Evolutionary conservation across 2,329 filamentous ascomycete species (phyloP).

Genomic region (Venturia pyrina): DNA sequence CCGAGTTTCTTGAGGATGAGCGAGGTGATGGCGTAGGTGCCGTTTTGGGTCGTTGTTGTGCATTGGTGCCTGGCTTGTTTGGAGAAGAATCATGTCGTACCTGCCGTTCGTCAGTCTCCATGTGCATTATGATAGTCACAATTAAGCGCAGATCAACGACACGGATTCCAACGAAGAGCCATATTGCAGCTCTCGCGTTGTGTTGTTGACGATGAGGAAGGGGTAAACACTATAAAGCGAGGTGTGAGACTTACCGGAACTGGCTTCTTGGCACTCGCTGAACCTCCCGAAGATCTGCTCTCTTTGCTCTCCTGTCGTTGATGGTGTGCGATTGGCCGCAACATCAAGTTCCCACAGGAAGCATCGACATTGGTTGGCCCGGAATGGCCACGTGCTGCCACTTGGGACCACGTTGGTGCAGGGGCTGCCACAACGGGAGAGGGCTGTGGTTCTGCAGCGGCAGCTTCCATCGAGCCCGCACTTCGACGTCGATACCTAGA

Average conservation of each 20-base stretch:
- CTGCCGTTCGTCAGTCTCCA: not conserved
- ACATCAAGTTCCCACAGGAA: not conserved
- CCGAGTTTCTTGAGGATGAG: constrained; percentile 5
- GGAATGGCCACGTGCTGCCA: constrained; percentile 9
- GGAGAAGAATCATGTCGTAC: constrained; percentile 7
- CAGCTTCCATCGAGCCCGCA: constrained; percentile 53
- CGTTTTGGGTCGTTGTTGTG: not conserved
- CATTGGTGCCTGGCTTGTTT: not conserved
- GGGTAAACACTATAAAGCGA: not conserved
- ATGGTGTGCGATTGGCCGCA: constrained; percentile 17
- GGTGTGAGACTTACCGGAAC: constrained; percentile 21
- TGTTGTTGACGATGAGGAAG: constrained; percentile 5
- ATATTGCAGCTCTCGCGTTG: not conserved
- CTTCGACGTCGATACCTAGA: constrained; percentile 76
- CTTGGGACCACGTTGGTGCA: constrained; percentile 13
- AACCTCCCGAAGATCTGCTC: constrained; percentile 24
- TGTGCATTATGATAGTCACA: not conserved
- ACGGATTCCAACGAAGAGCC: not conserved
- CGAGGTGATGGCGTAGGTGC: constrained; percentile 10
- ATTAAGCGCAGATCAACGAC: not conserved
- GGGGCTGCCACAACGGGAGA: constrained; percentile 14
- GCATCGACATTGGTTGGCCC: not conserved
- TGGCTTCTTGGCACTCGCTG: constrained; percentile 21
- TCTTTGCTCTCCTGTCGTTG: constrained; percentile 26
- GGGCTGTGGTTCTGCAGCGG: not conserved